phyloP scores from a whole-genome alignment of 202 grass and related monocot genomes.

The Dendrocalamus latiflorus region DNA sequence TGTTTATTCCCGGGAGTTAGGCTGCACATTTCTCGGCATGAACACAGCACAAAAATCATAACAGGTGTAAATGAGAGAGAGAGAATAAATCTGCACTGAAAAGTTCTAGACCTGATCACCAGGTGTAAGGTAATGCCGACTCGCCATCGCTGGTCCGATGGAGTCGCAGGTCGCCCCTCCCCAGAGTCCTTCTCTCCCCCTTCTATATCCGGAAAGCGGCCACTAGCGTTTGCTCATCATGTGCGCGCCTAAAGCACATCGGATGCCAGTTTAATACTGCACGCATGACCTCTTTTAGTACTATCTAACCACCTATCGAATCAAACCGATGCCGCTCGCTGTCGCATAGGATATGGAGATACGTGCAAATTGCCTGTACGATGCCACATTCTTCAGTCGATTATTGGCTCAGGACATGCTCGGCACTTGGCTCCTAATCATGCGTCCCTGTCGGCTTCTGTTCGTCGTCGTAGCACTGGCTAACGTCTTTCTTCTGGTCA shows the following conservation, averaged over 20 bases:
- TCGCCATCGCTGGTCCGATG: too few relatives aligned
- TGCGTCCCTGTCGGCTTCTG: constrained; percentile 13
- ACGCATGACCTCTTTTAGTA: constrained; percentile 7
- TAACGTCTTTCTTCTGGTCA: background rate
- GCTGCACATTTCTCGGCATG: too few relatives aligned
- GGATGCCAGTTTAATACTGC: constrained; percentile 7
- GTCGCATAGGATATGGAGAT: background rate
- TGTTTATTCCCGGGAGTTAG: too few relatives aligned
- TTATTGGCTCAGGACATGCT: constrained; percentile 23
- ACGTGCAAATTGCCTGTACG: constrained; percentile 39
- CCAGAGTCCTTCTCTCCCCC: background rate
- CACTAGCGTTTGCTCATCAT: constrained; percentile 39
- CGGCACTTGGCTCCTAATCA: constrained; percentile 39
- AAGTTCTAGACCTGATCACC: too few relatives aligned
- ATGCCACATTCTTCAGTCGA: constrained; percentile 15
- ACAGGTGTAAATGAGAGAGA: too few relatives aligned
- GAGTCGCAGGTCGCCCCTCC: too few relatives aligned
- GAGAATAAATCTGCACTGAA: too few relatives aligned
- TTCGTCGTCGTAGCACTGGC: background rate
- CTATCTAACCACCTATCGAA: constrained; percentile 14
- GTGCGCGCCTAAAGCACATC: constrained; percentile 39
- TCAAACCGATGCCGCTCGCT: constrained; percentile 15
- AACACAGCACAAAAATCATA: too few relatives aligned
- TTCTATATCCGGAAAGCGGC: constrained; percentile 37
- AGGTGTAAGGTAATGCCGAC: too few relatives aligned